These are phyloP conservation scores for Ottelia alismoides DNA, from an alignment of 106 monocot genomes.

Conservation along the genomic window DNA sequence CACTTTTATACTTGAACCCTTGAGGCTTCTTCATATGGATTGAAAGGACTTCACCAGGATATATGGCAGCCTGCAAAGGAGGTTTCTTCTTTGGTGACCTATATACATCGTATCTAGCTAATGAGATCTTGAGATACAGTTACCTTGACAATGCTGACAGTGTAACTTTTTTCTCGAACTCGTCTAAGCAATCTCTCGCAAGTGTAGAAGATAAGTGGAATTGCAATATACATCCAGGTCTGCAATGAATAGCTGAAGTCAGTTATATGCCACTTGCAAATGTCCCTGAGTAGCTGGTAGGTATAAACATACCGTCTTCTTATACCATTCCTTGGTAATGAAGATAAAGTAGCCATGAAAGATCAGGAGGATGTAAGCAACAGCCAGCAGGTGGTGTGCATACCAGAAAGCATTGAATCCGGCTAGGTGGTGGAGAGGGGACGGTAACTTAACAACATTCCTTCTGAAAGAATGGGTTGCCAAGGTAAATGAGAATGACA, in stretches of 20 bases:
- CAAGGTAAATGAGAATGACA: conserved; percentile 76
- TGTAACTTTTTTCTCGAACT: conserved; percentile 58
- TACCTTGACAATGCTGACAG: conserved; percentile 71
- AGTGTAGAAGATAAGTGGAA: conserved; percentile 58
- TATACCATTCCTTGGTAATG: conserved; percentile 79
- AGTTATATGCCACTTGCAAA: background rate
- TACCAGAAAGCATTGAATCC: conserved; percentile 99
- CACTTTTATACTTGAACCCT: conserved; percentile 89
- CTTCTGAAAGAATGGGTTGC: conserved; percentile 82
- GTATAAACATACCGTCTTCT: conserved; percentile 56
- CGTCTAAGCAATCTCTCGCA: conserved; percentile 71
- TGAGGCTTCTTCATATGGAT: conserved; percentile 83
- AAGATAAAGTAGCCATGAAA: conserved; percentile 73
- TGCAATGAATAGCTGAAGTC: conserved; percentile 17
- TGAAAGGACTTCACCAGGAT: conserved; percentile 90
- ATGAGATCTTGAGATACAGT: background rate
- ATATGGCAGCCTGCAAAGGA: conserved; percentile 70
- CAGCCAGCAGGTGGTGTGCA: conserved; percentile 69
- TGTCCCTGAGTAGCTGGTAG: too few species aligned
- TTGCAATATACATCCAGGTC: conserved; percentile 91
- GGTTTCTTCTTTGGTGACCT: too few species aligned
- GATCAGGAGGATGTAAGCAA: conserved; percentile 62
- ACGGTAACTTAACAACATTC: conserved; percentile 74
- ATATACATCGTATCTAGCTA: too few species aligned
- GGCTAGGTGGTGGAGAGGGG: conserved; percentile 67